Conservation (phyloP, 2,329 filamentous ascomycete species). For the Parastagonospora avenae region DNA sequence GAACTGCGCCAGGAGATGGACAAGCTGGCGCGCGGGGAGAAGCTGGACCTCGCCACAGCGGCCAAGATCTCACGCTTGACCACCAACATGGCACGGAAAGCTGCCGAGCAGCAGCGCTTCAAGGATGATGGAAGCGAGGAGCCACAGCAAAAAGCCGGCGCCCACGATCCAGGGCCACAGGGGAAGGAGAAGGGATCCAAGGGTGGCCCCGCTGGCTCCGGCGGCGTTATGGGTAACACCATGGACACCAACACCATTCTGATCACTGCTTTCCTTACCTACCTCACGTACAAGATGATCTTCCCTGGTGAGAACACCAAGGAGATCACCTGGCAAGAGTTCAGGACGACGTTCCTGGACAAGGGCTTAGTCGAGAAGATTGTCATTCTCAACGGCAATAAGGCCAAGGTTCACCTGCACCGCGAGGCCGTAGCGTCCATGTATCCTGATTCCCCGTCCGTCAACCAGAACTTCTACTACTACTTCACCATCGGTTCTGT, state of each 20-base stretch:
- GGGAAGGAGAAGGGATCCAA: constrained; percentile 39
- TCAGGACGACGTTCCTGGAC: constrained; percentile 89
- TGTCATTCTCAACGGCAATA: constrained; percentile 75
- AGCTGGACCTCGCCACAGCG: constrained; percentile 59
- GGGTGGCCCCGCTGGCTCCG: constrained; percentile 19
- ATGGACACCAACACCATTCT: constrained; percentile 63
- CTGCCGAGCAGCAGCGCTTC: constrained; percentile 47
- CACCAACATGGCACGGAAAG: constrained; percentile 60
- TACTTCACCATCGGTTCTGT: constrained; percentile 96
- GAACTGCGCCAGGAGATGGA: constrained; percentile 70
- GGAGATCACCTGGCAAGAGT: constrained; percentile 98
- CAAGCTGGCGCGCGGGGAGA: constrained; percentile 55
- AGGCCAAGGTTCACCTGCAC: constrained; percentile 80
- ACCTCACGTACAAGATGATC: constrained; percentile 64
- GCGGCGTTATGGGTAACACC: constrained; percentile 30
- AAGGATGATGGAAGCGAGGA: constrained; percentile 32
- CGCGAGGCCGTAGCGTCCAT: constrained; percentile 72
- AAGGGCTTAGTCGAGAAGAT: constrained; percentile 96
- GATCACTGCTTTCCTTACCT: constrained; percentile 64
- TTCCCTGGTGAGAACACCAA: constrained; percentile 68
- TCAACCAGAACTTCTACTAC: constrained; percentile 75
- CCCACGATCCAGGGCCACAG: constrained; percentile 52
- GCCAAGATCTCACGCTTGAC: constrained; percentile 65
- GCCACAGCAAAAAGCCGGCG: constrained; percentile 51
- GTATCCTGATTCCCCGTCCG: constrained; percentile 76